Evolutionary conservation across 2,329 filamentous ascomycete species (phyloP), one percentile per base, ranked within the genome.

Genomic region (Diaporthe aspalathi): DNA sequence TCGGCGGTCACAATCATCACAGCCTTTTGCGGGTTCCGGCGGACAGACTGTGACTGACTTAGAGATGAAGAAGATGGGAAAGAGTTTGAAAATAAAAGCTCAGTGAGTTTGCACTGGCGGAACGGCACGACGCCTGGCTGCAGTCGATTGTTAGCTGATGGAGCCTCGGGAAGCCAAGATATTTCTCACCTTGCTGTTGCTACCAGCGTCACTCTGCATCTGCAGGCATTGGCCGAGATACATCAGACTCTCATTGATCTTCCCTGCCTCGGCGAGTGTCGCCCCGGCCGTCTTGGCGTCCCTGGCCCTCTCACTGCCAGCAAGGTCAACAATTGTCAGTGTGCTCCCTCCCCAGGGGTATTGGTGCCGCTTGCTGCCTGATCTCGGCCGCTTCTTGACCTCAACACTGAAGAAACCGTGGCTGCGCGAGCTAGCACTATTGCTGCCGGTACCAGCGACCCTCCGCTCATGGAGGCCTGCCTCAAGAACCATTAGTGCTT

Each of bases 181-280:
- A 17, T 7, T 50, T 6, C 80, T 57, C 85, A 93, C 93, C 88
- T 94, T 95, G 78, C 88, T 90, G 16, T 90, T 91, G 74, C 87
- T 91, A 53, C 91, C 91, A 40, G 91, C 87, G 76, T 95, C 94
- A 72, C 92, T 95, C 80, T 98, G 95, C 87, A 97, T 95, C 79
- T 98, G 95, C 76, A 99, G 88, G 79, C 96, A 99, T 79, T 98
- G 96, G 0, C 96, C 96, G 1, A 99, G 88, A 79, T 98, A 98
- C 96, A 99, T 99, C 78, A 99, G 84, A 78, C 94, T 97, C 81
- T 98, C 95, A 78, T 99, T 99, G 80, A 99, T 99, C 83, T 98
- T 98, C 67, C 96, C 96, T 45, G 95, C 96, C 83, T 99, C 96
- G 0, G 93, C 95, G 17, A 99, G 88, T 0, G 95, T 98, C 5